phyloP scores from a whole-genome alignment of 2,329 filamentous ascomycete species.

The Rhynchosporium secalis region DNA sequence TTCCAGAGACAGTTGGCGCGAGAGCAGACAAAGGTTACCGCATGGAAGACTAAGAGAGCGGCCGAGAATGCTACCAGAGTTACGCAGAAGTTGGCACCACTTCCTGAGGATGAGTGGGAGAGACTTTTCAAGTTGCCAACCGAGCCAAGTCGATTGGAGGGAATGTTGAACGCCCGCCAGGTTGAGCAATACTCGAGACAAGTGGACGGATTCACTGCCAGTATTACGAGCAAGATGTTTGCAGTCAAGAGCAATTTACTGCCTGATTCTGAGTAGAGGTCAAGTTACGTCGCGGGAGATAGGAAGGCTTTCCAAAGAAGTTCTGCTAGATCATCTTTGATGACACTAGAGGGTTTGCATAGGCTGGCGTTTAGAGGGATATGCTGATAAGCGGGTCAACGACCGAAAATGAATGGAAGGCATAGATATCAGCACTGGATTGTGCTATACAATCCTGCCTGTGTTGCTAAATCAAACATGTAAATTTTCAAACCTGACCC shows the following conservation, averaged over 20 bases:
- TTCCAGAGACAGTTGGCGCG: slow-evolving; percentile 92
- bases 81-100: slow-evolving; percentile 81
- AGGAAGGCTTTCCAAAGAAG: slow-evolving; percentile 4
- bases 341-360: slow-evolving; percentile 20
- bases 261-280: slow-evolving; percentile 43
- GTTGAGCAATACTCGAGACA: slow-evolving; percentile 98
- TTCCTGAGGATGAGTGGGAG: slow-evolving; percentile 98
- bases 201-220: slow-evolving; percentile 92
- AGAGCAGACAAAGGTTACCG: slow-evolving; percentile 93
- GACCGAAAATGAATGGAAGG: slow-evolving; percentile 10
- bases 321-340: slow-evolving; percentile 15
- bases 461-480: slow-evolving; percentile 10
- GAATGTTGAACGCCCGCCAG: slow-evolving; percentile 91
- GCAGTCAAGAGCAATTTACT: slow-evolving; percentile 75
- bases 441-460: not conserved
- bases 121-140: slow-evolving; percentile 96
- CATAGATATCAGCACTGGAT: slow-evolving; percentile 5
- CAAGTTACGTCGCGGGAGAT: not conserved
- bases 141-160: slow-evolving; percentile 90
- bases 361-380: slow-evolving; percentile 27
- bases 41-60: slow-evolving; percentile 97
- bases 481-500: slow-evolving; percentile 1
- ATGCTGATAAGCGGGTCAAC: slow-evolving; percentile 14
- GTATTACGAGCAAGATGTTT: slow-evolving; percentile 96
- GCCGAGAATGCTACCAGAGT: slow-evolving; percentile 85